Conservation (phyloP, 768 basidiomycete genomes). For the Cubamyces sp. region DNA sequence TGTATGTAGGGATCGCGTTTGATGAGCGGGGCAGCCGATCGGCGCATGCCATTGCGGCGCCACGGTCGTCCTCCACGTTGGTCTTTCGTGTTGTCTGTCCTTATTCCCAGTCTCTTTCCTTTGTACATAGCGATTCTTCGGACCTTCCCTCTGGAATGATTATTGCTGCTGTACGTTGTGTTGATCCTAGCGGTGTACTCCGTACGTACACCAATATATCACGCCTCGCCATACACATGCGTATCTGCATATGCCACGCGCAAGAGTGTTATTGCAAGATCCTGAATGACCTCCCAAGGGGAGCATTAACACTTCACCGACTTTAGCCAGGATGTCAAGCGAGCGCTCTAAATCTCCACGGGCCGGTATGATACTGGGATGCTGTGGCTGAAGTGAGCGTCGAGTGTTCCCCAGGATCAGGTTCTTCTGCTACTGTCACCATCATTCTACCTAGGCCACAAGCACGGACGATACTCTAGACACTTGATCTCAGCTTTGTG, state of each 20-base stretch:
- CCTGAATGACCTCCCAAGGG: no score
- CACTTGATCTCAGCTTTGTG: not conserved
- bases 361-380: no score
- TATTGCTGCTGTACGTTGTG: not conserved
- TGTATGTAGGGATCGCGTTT: not conserved
- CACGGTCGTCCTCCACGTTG: not conserved
- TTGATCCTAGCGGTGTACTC: not conserved
- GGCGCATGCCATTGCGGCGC: not conserved
- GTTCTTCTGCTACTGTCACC: no score
- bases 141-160: not conserved
- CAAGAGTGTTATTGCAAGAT: not conserved
- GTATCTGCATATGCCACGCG: not conserved
- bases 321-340: no score
- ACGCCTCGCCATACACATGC: no score
- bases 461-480: not conserved
- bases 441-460: no score
- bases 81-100: conserved; percentile 15
- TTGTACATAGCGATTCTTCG: not conserved
- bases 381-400: no score
- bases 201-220: no score
- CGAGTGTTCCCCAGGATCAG: no score
- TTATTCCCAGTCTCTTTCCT: conserved; percentile 9
- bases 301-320: no score
- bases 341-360: not conserved
- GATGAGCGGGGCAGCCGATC: not conserved